phyloP scores from a whole-genome alignment of 495 filamentous ascomycete genomes.

The Penicillium manginii region DNA sequence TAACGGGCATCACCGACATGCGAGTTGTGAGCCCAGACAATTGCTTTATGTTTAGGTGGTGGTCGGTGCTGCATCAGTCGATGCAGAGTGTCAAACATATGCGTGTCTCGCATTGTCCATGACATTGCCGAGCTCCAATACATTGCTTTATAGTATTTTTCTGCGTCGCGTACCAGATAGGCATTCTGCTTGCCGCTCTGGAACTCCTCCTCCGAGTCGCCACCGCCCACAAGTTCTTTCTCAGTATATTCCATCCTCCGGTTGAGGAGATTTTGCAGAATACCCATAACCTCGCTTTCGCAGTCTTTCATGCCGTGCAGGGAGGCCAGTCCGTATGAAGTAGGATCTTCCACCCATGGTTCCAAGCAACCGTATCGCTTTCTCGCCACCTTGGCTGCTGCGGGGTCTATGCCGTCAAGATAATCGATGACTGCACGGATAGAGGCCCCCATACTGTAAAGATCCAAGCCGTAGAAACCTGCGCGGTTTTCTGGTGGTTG shows the following conservation, averaged over 20 bases:
- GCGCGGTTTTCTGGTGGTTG: slow-evolving; percentile 37
- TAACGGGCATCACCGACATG: slow-evolving; percentile 62
- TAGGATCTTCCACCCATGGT: slow-evolving; percentile 57
- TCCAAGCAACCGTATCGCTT: slow-evolving; percentile 51
- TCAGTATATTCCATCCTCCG: slow-evolving; percentile 50
- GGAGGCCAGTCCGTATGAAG: slow-evolving; percentile 53
- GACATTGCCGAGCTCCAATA: slow-evolving; percentile 58
- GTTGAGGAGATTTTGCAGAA: slow-evolving; percentile 49
- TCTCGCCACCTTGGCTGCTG: slow-evolving; percentile 49
- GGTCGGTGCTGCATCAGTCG: slow-evolving; percentile 50
- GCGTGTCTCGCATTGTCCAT: slow-evolving; percentile 61
- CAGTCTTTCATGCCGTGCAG: slow-evolving; percentile 51
- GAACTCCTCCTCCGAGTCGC: slow-evolving; percentile 59
- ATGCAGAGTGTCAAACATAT: slow-evolving; percentile 60
- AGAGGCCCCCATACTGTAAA: slow-evolving; percentile 58
- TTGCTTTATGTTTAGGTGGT: slow-evolving; percentile 45
- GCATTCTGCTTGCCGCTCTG: slow-evolving; percentile 61
- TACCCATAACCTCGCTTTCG: slow-evolving; percentile 50
- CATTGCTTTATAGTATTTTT: slow-evolving; percentile 63
- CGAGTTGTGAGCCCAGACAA: slow-evolving; percentile 66
- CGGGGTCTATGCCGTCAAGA: slow-evolving; percentile 51
- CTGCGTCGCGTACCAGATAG: slow-evolving; percentile 56
- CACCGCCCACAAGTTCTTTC: slow-evolving; percentile 5
- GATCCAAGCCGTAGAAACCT: slow-evolving; percentile 59
- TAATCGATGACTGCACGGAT: slow-evolving; percentile 58